These are phyloP conservation scores for Trichophyton benhamiae DNA, from an alignment of 2,329 filamentous ascomycete genomes.

Conservation along the genomic window DNA sequence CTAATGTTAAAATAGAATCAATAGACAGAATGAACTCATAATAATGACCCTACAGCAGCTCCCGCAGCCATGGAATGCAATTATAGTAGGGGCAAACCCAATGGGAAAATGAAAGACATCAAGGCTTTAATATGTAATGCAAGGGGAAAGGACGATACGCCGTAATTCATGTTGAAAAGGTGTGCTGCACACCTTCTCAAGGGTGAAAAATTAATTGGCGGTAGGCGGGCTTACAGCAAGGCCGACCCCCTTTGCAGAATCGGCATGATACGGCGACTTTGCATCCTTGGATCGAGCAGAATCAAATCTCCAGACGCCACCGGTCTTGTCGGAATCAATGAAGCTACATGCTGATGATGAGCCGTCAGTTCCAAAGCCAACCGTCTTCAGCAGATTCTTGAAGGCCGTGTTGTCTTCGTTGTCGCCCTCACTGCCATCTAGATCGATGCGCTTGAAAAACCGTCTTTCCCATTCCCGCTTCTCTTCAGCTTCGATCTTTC, in stretches of 20 bases:
- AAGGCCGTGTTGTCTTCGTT: conserved; percentile 26
- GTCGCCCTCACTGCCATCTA: conserved; percentile 14
- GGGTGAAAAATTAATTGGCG: neutral
- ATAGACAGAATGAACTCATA: neutral
- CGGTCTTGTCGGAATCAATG: conserved; percentile 53
- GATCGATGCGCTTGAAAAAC: conserved; percentile 53
- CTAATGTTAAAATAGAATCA: neutral
- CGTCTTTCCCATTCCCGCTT: conserved; percentile 66
- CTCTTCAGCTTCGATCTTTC: conserved; percentile 62
- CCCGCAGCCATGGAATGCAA: neutral
- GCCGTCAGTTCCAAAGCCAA: conserved; percentile 22
- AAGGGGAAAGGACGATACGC: neutral
- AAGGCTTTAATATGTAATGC: neutral
- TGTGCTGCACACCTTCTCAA: neutral
- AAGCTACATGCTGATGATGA: conserved; percentile 13
- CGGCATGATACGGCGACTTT: conserved; percentile 32
- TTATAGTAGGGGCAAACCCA: neutral
- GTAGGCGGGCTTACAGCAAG: conserved; percentile 13
- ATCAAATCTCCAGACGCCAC: conserved; percentile 59
- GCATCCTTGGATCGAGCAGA: conserved; percentile 38
- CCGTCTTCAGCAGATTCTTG: conserved; percentile 30
- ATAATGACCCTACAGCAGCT: neutral
- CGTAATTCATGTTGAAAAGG: neutral
- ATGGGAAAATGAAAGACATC: neutral
- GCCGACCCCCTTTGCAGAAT: conserved; percentile 31